Conservation (phyloP, 2,329 filamentous ascomycete genomes). For the Westerdykella sp. region DNA sequence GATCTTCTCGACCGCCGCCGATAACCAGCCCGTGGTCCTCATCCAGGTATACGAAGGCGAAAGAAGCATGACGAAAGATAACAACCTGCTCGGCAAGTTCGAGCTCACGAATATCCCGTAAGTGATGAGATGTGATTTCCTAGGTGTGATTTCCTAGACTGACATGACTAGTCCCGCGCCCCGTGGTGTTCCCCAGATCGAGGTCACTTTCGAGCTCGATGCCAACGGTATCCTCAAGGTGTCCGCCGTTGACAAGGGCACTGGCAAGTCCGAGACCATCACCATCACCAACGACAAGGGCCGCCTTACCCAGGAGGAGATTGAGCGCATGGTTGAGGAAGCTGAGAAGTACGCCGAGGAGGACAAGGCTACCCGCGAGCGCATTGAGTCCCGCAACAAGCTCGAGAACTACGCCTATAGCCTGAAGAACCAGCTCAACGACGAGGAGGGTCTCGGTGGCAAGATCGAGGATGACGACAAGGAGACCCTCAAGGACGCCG, state of each 20-base stretch:
- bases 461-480: conserved; percentile 99
- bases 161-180: conserved; percentile 58
- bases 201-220: conserved; percentile 96
- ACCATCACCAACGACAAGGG: conserved; percentile 99
- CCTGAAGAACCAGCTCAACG: conserved; percentile 98
- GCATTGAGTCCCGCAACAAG: conserved; percentile 91
- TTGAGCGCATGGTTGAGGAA: conserved; percentile 98
- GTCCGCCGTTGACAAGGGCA: conserved; percentile 93
- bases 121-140: conserved; percentile 10
- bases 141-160: conserved; percentile 7
- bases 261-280: conserved; percentile 93
- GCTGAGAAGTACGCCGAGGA: conserved; percentile 98
- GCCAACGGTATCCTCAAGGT: conserved; percentile 99
- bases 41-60: conserved; percentile 97
- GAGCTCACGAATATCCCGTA: conserved; percentile 88
- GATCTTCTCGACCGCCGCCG: conserved; percentile 94
- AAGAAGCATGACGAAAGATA: conserved; percentile 84
- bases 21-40: conserved; percentile 92
- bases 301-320: conserved; percentile 90
- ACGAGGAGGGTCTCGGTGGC: conserved; percentile 91
- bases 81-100: conserved; percentile 94
- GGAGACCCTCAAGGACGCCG: conserved; percentile 87
- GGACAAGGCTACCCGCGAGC: conserved; percentile 95
- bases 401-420: conserved; percentile 99
- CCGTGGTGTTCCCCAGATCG: conserved; percentile 94